Evolutionary conservation across 495 filamentous ascomycete genomes (phyloP).

Genomic region (Aspergillus cavernicola): DNA sequence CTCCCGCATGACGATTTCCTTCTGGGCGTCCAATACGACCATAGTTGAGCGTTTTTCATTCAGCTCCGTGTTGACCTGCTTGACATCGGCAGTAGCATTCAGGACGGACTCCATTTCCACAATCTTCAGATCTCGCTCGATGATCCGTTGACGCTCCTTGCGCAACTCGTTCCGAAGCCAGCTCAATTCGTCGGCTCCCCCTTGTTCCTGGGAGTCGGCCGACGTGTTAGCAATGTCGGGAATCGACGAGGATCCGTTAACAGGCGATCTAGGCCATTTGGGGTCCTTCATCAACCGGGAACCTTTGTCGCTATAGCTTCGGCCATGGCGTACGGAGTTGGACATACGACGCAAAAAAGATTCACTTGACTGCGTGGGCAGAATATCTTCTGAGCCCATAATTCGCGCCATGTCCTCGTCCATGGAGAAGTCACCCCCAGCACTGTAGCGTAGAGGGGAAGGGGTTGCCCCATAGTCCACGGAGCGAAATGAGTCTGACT

Average conservation of each 20-base stretch:
- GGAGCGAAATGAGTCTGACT: conserved; percentile 32
- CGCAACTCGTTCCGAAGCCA: conserved; percentile 74
- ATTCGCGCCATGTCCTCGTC: conserved; percentile 89
- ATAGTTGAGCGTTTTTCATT: conserved; percentile 94
- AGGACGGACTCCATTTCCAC: conserved; percentile 75
- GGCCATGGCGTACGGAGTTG: conserved; percentile 88
- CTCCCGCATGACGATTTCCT: conserved; percentile 91
- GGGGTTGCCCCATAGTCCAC: conserved; percentile 52
- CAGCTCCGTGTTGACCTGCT: conserved; percentile 79
- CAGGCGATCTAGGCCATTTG: conserved; percentile 71
- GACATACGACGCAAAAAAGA: conserved; percentile 86
- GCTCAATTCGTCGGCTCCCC: conserved; percentile 62
- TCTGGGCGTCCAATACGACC: conserved; percentile 89
- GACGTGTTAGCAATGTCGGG: conserved; percentile 74
- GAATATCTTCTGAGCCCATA: conserved; percentile 63
- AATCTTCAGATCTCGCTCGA: conserved; percentile 73
- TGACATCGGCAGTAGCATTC: conserved; percentile 71
- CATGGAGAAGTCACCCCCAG: conserved; percentile 75
- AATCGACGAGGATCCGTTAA: conserved; percentile 58
- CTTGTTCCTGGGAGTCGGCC: conserved; percentile 51
- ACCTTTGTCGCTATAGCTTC: conserved; percentile 76
- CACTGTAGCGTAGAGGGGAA: conserved; percentile 67
- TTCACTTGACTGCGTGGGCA: conserved; percentile 39
- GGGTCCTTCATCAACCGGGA: conserved; percentile 42
- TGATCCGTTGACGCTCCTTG: conserved; percentile 72